phyloP scores from a whole-genome alignment of 2,329 filamentous ascomycete genomes.

The Tympanopsis confertula region DNA sequence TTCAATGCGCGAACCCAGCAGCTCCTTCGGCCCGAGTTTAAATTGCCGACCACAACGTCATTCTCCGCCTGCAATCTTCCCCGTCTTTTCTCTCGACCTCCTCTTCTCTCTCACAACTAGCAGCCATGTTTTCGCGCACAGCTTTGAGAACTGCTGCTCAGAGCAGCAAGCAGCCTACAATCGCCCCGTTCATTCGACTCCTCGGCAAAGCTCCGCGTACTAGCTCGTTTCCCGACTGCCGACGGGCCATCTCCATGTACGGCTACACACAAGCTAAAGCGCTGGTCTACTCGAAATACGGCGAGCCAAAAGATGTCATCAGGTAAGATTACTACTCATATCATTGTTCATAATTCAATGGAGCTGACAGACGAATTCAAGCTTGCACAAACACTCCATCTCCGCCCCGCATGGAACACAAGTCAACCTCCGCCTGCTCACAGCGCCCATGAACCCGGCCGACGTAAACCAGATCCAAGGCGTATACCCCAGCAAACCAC shows the following conservation, averaged over 20 bases:
- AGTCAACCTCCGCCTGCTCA: constrained; percentile 77
- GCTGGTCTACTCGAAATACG: constrained; percentile 31
- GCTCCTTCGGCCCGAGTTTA: too few species aligned
- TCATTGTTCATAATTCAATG: background rate
- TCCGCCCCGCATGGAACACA: constrained; percentile 29
- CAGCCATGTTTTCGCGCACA: too few species aligned
- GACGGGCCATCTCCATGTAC: constrained; percentile 32
- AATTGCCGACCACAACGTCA: too few species aligned
- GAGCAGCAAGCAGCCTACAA: too few species aligned
- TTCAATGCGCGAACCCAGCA: too few species aligned
- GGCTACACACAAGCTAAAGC: constrained; percentile 36
- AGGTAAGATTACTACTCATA: constrained; percentile 13
- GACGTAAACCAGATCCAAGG: constrained; percentile 98
- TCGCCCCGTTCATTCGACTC: too few species aligned
- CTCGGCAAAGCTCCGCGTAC: too few species aligned
- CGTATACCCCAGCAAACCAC: constrained; percentile 78
- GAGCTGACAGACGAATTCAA: constrained; percentile 4
- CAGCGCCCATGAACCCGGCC: constrained; percentile 87
- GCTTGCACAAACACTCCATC: constrained; percentile 34
- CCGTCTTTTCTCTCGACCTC: too few species aligned
- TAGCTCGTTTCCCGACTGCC: too few species aligned
- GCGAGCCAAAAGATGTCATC: constrained; percentile 33
- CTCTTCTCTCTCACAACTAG: too few species aligned
- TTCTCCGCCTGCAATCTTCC: too few species aligned
- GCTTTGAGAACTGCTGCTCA: too few species aligned